Percentiles rank a stretch among this genome's conserved stretches.
phyloP scores from a whole-genome alignment of 169 alveolate genomes.

The Neospora caninum region DNA sequence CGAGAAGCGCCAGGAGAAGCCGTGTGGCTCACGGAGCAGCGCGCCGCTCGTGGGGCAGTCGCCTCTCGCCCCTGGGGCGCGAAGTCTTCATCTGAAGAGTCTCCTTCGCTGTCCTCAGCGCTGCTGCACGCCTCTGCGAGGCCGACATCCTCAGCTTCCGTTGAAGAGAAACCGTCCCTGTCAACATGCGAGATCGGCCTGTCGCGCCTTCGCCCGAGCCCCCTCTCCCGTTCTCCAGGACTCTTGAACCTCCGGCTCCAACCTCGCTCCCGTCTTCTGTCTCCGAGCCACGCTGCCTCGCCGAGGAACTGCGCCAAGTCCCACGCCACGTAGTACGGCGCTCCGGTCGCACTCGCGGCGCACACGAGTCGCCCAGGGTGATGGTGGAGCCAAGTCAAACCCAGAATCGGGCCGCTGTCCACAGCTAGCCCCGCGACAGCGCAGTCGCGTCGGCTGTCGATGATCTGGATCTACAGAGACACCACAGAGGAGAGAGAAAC shows the following conservation, averaged over 20 bases:
- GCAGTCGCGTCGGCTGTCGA: slow-evolving; percentile 49
- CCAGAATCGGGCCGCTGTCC: slow-evolving; percentile 67
- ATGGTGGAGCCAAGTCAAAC: slow-evolving; percentile 70
- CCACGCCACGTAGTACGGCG: slow-evolving; percentile 70
- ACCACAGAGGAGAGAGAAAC: neutral
- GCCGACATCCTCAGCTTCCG: no score
- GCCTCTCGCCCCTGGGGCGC: no score
- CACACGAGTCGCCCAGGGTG: slow-evolving; percentile 71
- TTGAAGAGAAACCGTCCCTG: no score
- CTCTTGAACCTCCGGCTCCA: neutral
- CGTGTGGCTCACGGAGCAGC: no score
- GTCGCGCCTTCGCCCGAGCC: neutral
- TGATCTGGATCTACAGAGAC: slow-evolving; percentile 18
- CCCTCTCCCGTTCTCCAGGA: neutral
- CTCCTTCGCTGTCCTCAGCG: no score
- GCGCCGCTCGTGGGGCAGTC: no score
- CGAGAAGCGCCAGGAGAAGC: no score
- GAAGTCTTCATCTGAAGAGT: no score
- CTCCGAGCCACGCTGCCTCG: slow-evolving; percentile 21
- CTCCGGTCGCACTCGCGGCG: slow-evolving; percentile 71
- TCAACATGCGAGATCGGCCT: no score
- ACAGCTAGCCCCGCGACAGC: slow-evolving; percentile 47
- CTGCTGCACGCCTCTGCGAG: no score
- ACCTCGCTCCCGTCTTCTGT: neutral
- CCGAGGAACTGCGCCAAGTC: slow-evolving; percentile 36